Percentiles rank a stretch among this genome's conserved stretches.
phyloP scores from a whole-genome alignment of 2,329 filamentous ascomycete genomes.

The Nothophoma quercina region DNA sequence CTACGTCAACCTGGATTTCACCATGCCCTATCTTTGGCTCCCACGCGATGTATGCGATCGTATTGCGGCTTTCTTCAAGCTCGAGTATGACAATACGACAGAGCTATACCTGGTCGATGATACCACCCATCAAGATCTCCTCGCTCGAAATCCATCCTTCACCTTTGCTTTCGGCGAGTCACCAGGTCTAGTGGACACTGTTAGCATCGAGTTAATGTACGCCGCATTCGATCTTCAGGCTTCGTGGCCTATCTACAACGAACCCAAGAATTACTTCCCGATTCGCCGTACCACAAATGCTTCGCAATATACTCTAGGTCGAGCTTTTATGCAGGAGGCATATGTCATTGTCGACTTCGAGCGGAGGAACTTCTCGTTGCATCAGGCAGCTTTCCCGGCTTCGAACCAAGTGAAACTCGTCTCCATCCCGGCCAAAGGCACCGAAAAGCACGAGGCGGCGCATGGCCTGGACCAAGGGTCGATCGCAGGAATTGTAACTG shows the following conservation, averaged over 20 bases:
- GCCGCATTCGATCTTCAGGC: slow-evolving; percentile 36
- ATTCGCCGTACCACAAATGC: slow-evolving; percentile 32
- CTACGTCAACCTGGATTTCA: slow-evolving; percentile 48
- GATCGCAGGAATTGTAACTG: neutral
- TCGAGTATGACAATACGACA: slow-evolving; percentile 41
- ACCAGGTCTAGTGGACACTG: slow-evolving; percentile 14
- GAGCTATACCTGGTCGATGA: slow-evolving; percentile 48
- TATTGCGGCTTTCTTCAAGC: slow-evolving; percentile 46
- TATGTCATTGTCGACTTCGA: slow-evolving; percentile 49
- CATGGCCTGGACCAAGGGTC: neutral
- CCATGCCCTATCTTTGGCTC: slow-evolving; percentile 45
- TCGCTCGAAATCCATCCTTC: slow-evolving; percentile 37
- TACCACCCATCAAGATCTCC: slow-evolving; percentile 26
- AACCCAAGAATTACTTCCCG: slow-evolving; percentile 38
- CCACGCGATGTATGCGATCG: slow-evolving; percentile 45
- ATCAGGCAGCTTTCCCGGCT: slow-evolving; percentile 2
- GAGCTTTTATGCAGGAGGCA: slow-evolving; percentile 48
- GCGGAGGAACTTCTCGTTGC: slow-evolving; percentile 33
- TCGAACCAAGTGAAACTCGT: neutral
- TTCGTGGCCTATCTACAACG: slow-evolving; percentile 23
- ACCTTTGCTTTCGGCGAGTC: slow-evolving; percentile 27
- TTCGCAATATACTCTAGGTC: slow-evolving; percentile 39
- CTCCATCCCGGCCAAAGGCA: neutral
- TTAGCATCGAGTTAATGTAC: slow-evolving; percentile 40
- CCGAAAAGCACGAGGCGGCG: neutral